Evolutionary conservation across 257 asterid genomes (phyloP), one percentile per base, ranked within the genome.

Genomic region (Solanum gracilifrons): DNA sequence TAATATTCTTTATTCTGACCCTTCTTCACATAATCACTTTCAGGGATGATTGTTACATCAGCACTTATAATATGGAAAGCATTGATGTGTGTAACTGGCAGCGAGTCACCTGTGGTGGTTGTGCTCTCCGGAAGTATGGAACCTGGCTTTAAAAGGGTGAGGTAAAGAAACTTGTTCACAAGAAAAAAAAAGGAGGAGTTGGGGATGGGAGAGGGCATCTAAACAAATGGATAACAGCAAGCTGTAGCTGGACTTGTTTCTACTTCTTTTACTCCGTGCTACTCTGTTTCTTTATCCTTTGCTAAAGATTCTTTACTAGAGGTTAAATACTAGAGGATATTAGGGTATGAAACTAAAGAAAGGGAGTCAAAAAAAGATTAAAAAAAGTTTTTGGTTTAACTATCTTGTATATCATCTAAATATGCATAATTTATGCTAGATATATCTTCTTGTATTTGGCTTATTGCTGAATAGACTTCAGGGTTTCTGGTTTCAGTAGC

Each of bases 51-150:
- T 21, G 99, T 97, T 29, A 96, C 99, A 5, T 97, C 99, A 33
- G 99, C 99, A 31, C 95, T 96, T 88, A 96, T 97, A 86, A 96
- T 97, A 93, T 97, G 99, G 99, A 97, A 97, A 95, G 98, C 98
- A 8, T 89, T 96, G 90, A 95, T 97, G 99, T 97, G 99, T 88
- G 43, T 94, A 85, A 97, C 99, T 72, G 99, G 99, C 21, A 97
- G 99, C 55, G 99, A 97, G 89, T 97, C 99, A 13, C 99, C 99
- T 41, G 99, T 97, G 48, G 99, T 97, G 68, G 99, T 97, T 89
- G 99, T 97, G 89, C 99, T 97, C 73, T 96, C 99, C 21, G 99
- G 99, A 91, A 97, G 99, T 88, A 97, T 97, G 99, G 99, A 97
- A 92, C 99, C 99, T 85, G 99, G 99, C 82, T 97, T 97, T 89